phyloP scores from a whole-genome alignment of 805 yeast species.

The Candida patagonica region DNA sequence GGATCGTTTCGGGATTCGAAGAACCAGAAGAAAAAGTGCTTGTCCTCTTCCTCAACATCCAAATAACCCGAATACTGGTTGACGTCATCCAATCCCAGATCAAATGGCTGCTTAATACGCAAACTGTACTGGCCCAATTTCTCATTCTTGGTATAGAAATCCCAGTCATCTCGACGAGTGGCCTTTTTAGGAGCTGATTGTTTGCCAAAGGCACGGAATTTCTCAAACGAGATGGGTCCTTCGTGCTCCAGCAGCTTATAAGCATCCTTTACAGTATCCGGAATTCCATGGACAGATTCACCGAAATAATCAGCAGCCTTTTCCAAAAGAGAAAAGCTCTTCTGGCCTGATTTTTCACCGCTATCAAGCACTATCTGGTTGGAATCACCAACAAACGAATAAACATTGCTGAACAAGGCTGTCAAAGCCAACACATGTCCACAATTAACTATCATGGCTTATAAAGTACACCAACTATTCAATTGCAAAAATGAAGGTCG shows the following conservation, averaged over 20 bases:
- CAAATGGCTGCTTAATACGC: conserved; percentile 57
- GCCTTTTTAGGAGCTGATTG: conserved; percentile 6
- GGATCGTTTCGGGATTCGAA: conserved; percentile 88
- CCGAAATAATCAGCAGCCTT: conserved; percentile 5
- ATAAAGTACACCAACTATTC: too few species aligned
- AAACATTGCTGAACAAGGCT: too few species aligned
- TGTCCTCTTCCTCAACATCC: conserved; percentile 71
- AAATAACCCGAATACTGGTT: conserved; percentile 80
- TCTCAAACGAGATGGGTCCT: conserved; percentile 3
- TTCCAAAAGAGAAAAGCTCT: conserved; percentile 1
- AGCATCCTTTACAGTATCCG: background rate
- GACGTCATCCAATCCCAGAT: conserved; percentile 71
- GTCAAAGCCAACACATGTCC: too few species aligned
- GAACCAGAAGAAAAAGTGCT: conserved; percentile 78
- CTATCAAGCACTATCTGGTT: too few species aligned
- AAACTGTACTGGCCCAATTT: conserved; percentile 35
- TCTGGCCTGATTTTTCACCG: too few species aligned
- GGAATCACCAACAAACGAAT: too few species aligned
- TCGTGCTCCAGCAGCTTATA: conserved; percentile 5
- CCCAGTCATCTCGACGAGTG: conserved; percentile 10
- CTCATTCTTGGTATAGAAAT: conserved; percentile 9
- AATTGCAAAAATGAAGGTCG: too few species aligned
- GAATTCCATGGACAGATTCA: background rate
- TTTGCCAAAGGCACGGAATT: background rate
- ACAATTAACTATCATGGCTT: too few species aligned